Evolutionary conservation across 176 grass and related monocot species (phyloP), one percentile per base, ranked within the genome.

Genomic region (Puya raimondii): DNA sequence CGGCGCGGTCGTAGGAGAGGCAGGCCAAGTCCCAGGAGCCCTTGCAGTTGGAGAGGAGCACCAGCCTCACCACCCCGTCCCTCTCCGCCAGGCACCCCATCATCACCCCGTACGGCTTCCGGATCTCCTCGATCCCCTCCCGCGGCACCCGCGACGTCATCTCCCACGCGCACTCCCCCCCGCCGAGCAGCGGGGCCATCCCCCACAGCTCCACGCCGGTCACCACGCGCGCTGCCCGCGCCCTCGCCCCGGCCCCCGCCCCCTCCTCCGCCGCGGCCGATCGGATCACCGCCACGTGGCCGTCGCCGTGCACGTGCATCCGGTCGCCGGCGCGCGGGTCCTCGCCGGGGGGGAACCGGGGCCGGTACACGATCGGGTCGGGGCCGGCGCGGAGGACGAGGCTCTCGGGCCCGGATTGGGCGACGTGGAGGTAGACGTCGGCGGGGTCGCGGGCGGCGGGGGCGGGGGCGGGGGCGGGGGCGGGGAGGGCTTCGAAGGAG

Each of bases 1-100:
- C 65, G 1, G 69, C 77, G 14, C 77, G 76, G 72, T 99, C 70
- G 78, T 88, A 99, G 49, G 89, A 90, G 11, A 99, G 86, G 86
- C 94, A 99, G 16, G 84, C 84, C 0, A 99, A 61, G 72, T 90
- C 94, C 89, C 94, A 93, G 4, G 74, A 84, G 42, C 94, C 94
- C 10, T 83, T 72, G 73, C 86, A 93, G 65, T 90, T 99, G 29
- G 94, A 93, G 84, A 99, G 84, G 64, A 99, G 82, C 50, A 93
- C 85, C 20, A 99, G 70, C 76, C 94, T 66, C 0, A 99, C 71
- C 66, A 86, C 80, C 11, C 87, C 87, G 61, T 91, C 94, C n/a
- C 94, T 64, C 84, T 99, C 94, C 2, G 85, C 90, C 72, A 99
- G 68, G 63, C 91, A 86, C 1, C 87, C 87, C 54, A 88, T 99